These are phyloP conservation scores for Yarrowia porcina DNA, from an alignment of 805 yeast genomes.

Conservation along the genomic window DNA sequence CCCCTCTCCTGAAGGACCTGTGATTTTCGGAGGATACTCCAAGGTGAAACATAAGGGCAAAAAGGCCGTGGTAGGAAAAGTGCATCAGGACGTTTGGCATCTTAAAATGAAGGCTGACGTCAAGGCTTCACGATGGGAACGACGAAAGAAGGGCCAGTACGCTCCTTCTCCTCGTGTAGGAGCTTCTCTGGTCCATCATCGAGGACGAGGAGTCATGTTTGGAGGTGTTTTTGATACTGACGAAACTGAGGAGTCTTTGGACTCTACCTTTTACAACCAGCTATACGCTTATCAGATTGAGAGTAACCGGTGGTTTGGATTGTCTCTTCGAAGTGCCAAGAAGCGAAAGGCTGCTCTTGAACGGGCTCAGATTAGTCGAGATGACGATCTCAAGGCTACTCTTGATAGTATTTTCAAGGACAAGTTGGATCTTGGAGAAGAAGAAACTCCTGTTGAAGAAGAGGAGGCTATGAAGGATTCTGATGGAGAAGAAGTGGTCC, in stretches of 20 bases:
- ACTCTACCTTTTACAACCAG: constrained; percentile 78
- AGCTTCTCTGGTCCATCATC: constrained; percentile 81
- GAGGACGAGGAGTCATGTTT: constrained; percentile 86
- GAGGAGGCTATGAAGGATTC: constrained; percentile 36
- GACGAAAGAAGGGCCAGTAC: constrained; percentile 83
- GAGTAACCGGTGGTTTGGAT: constrained; percentile 80
- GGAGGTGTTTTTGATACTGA: constrained; percentile 96
- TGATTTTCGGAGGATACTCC: constrained; percentile 89
- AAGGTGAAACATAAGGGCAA: constrained; percentile 80
- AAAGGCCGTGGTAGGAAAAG: constrained; percentile 88
- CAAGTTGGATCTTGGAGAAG: constrained; percentile 40
- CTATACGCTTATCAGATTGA: constrained; percentile 80
- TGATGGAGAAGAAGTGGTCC: constrained; percentile 41
- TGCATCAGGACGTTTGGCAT: constrained; percentile 79
- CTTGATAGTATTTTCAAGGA: constrained; percentile 48
- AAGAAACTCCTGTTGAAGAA: constrained; percentile 37
- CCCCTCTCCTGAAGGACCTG: constrained; percentile 74
- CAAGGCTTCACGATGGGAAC: constrained; percentile 76
- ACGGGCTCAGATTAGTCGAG: constrained; percentile 45
- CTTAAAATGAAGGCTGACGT: constrained; percentile 84
- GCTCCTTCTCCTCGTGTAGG: constrained; percentile 95
- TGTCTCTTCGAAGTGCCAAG: constrained; percentile 53
- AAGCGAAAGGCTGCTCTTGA: constrained; percentile 52
- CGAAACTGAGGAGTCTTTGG: constrained; percentile 89
- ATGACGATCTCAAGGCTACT: constrained; percentile 77